Evolutionary conservation across 306 rosid species (phyloP).

Genomic region (Albizia julibrissin): DNA sequence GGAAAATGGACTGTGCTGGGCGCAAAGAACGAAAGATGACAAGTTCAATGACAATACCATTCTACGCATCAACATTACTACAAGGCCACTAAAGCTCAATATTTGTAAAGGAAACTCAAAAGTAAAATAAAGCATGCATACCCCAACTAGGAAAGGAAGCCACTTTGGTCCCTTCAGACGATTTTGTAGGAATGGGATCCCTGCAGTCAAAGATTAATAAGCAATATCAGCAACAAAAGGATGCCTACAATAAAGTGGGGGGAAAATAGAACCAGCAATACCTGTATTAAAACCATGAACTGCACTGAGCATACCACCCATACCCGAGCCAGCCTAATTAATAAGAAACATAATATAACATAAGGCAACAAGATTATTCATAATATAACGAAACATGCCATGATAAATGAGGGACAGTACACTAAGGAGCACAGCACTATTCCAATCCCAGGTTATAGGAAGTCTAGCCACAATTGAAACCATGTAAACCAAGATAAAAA

Average conservation of each 20-base stretch:
- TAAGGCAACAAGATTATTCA: slow-evolving; percentile 3
- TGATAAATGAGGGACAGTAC: neutral
- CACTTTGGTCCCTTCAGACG: slow-evolving; percentile 92
- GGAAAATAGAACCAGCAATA: slow-evolving; percentile 17
- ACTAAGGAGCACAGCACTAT: neutral
- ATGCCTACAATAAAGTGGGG: neutral
- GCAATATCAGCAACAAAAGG: slow-evolving; percentile 29
- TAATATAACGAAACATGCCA: neutral
- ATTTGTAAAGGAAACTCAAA: slow-evolving; percentile 19
- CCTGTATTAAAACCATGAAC: slow-evolving; percentile 79
- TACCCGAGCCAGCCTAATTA: slow-evolving; percentile 80
- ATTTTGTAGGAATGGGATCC: slow-evolving; percentile 80
- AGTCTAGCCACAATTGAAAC: neutral
- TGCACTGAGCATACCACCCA: slow-evolving; percentile 82
- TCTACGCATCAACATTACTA: slow-evolving; percentile 15
- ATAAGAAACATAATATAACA: slow-evolving; percentile 14
- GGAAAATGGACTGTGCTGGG: neutral
- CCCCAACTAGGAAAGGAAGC: slow-evolving; percentile 95
- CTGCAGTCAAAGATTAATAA: slow-evolving; percentile 52
- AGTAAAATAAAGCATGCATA: slow-evolving; percentile 40
- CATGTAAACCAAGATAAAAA: neutral
- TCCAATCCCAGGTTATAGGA: neutral
- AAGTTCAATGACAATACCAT: slow-evolving; percentile 18
- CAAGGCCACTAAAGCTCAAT: slow-evolving; percentile 9
- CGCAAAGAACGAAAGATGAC: slow-evolving; percentile 8